A percentile compares a stretch with the other conserved stretches of the same genome.
Conservation (phyloP, 768 basidiomycete genomes). For the Baorangia bicolor region DNA sequence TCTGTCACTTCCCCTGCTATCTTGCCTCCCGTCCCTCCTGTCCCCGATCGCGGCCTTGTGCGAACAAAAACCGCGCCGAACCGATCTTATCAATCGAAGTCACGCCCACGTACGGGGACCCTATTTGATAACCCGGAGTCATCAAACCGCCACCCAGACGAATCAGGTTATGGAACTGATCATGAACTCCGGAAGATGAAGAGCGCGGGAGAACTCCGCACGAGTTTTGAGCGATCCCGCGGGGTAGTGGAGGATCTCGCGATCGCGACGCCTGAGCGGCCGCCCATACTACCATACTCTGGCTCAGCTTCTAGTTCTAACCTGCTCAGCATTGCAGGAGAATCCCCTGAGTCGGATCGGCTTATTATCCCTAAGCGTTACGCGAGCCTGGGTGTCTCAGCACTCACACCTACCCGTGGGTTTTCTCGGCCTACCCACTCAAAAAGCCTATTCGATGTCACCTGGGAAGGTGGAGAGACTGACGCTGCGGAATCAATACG, state of each 20-base stretch:
- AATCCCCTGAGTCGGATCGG: slow-evolving; percentile 36
- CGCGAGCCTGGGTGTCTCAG: slow-evolving; percentile 60
- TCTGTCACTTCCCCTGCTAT: slow-evolving; percentile 50
- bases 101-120: slow-evolving; percentile 36
- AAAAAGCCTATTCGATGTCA: slow-evolving; percentile 51
- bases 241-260: slow-evolving; percentile 26
- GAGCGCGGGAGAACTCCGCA: slow-evolving; percentile 77
- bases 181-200: slow-evolving; percentile 80
- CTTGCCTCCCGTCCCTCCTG: slow-evolving; percentile 20
- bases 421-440: slow-evolving; percentile 40
- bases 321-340: slow-evolving; percentile 41
- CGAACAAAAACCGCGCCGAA: slow-evolving; percentile 76
- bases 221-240: slow-evolving; percentile 31
- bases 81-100: slow-evolving; percentile 48
- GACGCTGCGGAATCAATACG: slow-evolving; percentile 12
- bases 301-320: slow-evolving; percentile 73
- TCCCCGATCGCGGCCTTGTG: slow-evolving; percentile 46
- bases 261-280: slow-evolving; percentile 38
- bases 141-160: slow-evolving; percentile 33
- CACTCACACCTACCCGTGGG: slow-evolving; percentile 34
- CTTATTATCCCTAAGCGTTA: slow-evolving; percentile 52
- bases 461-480: slow-evolving; percentile 34
- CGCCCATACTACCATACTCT: slow-evolving; percentile 48
- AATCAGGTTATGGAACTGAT: slow-evolving; percentile 45
- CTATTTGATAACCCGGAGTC: slow-evolving; percentile 23